Conservation (phyloP, 1,284 basidiomycete species). For the Xerocomus minutiporus region DNA sequence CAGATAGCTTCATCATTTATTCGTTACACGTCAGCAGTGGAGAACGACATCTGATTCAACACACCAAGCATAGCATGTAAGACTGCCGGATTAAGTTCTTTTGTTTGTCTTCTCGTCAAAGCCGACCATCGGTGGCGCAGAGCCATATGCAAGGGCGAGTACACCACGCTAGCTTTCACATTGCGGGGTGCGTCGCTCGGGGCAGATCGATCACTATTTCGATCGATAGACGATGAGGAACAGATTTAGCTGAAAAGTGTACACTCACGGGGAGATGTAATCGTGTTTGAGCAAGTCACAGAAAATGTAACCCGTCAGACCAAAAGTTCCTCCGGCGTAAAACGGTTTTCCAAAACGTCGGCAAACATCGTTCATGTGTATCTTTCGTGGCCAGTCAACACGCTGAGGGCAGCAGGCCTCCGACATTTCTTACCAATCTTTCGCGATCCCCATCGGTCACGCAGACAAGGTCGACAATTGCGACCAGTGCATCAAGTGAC, state of each 20-base stretch:
- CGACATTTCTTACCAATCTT: slow-evolving; percentile 58
- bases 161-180: slow-evolving; percentile 60
- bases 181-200: slow-evolving; percentile 60
- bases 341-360: slow-evolving; percentile 71
- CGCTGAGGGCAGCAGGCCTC: slow-evolving; percentile 6
- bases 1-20: slow-evolving; percentile 59
- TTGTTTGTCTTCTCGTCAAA: slow-evolving; percentile 70
- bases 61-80: slow-evolving; percentile 72
- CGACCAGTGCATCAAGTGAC: slow-evolving; percentile 56
- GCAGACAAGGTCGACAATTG: slow-evolving; percentile 75
- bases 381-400: slow-evolving; percentile 42
- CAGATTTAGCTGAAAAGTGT: slow-evolving; percentile 10
- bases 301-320: slow-evolving; percentile 92
- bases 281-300: slow-evolving; percentile 86
- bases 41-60: slow-evolving; percentile 22
- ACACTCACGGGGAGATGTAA: slow-evolving; percentile 78
- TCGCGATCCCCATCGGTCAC: slow-evolving; percentile 71
- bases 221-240: slow-evolving; percentile 4
- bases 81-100: slow-evolving; percentile 70
- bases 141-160: slow-evolving; percentile 62
- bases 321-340: slow-evolving; percentile 86
- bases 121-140: slow-evolving; percentile 67
- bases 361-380: slow-evolving; percentile 73
- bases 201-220: slow-evolving; percentile 56
- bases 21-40: slow-evolving; percentile 12